phyloP scores from a whole-genome alignment of 768 basidiomycete species.

The Podaxis pistillaris region DNA sequence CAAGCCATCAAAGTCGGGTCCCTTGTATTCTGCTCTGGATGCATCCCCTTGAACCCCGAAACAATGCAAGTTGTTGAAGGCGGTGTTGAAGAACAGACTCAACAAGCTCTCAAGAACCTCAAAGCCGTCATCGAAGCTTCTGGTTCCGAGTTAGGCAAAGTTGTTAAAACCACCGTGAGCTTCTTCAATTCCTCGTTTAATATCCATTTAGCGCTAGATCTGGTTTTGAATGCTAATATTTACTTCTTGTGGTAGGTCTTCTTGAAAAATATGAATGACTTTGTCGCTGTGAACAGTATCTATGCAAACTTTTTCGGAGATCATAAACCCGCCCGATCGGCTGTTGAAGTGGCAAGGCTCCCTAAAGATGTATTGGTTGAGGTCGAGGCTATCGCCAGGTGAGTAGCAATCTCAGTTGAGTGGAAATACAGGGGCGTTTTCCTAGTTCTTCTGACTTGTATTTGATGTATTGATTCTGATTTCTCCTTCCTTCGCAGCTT shows the following conservation, averaged over 20 bases:
- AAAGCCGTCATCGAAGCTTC: slow-evolving; percentile 80
- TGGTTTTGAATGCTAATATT: neutral
- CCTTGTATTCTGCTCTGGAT: slow-evolving; percentile 87
- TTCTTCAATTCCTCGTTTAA: neutral
- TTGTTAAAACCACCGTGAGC: slow-evolving; percentile 90
- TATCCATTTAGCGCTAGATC: neutral
- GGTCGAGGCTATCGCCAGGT: slow-evolving; percentile 87
- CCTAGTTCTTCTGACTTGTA: neutral
- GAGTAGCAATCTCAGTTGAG: slow-evolving; percentile 20
- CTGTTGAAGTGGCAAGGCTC: slow-evolving; percentile 85
- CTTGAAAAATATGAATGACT: slow-evolving; percentile 91
- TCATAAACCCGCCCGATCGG: slow-evolving; percentile 91
- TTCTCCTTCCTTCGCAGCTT: neutral
- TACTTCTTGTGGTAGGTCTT: slow-evolving; percentile 60
- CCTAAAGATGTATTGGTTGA: slow-evolving; percentile 93
- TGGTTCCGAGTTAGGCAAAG: slow-evolving; percentile 73
- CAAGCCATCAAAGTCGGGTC: slow-evolving; percentile 84
- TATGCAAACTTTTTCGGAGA: slow-evolving; percentile 85
- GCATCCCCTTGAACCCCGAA: slow-evolving; percentile 77
- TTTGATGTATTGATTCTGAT: slow-evolving; percentile 1
- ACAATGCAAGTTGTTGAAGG: slow-evolving; percentile 69
- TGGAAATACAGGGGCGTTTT: neutral
- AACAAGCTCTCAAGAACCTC: slow-evolving; percentile 86
- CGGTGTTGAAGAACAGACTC: slow-evolving; percentile 77
- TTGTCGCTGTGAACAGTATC: slow-evolving; percentile 74